Percentiles rank a stretch among this genome's conserved stretches.
Evolutionary conservation across 805 yeast genomes (phyloP).

Genomic region (Saccharomycopsis fibuligera): DNA sequence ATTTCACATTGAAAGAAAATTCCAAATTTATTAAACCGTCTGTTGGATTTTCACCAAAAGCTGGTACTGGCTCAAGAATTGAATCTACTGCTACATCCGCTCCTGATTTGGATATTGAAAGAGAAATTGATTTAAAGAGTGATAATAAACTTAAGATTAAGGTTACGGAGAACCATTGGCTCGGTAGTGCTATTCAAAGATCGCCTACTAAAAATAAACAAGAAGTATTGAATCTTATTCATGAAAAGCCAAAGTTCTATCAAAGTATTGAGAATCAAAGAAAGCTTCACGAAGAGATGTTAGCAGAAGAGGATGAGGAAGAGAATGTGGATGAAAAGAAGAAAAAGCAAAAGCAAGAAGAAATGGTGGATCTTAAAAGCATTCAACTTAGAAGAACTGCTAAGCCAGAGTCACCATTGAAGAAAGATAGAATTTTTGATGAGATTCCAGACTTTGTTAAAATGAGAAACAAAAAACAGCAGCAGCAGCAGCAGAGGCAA

Average conservation of each 20-base stretch:
- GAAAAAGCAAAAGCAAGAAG: not conserved
- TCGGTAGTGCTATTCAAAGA: constrained; percentile 20
- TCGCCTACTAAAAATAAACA: constrained; percentile 16
- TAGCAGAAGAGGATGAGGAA: constrained; percentile 6
- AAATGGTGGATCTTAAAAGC: not conserved
- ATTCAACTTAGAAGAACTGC: constrained; percentile 11
- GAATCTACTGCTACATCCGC: not conserved
- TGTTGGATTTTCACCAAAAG: constrained; percentile 5
- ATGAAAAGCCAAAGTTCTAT: constrained; percentile 19
- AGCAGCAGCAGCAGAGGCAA: not conserved
- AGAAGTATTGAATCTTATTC: constrained; percentile 7
- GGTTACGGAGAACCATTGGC: constrained; percentile 20
- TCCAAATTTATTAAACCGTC: constrained; percentile 14
- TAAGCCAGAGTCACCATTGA: constrained; percentile 11
- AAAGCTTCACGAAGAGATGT: not conserved
- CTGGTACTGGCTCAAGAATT: not conserved
- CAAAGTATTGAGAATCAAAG: constrained; percentile 5
- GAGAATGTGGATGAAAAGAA: not conserved
- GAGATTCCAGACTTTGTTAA: constrained; percentile 20
- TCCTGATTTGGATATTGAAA: constrained; percentile 12
- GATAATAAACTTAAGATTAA: constrained; percentile 15
- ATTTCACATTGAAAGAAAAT: constrained; percentile 12
- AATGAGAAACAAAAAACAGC: constrained; percentile 13
- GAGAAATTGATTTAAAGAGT: constrained; percentile 13
- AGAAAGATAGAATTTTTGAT: constrained; percentile 19